A percentile compares a stretch with the other conserved stretches of the same genome.
phyloP scores from a whole-genome alignment of 2,329 filamentous ascomycete species.

The Diaporthe australafricana region DNA sequence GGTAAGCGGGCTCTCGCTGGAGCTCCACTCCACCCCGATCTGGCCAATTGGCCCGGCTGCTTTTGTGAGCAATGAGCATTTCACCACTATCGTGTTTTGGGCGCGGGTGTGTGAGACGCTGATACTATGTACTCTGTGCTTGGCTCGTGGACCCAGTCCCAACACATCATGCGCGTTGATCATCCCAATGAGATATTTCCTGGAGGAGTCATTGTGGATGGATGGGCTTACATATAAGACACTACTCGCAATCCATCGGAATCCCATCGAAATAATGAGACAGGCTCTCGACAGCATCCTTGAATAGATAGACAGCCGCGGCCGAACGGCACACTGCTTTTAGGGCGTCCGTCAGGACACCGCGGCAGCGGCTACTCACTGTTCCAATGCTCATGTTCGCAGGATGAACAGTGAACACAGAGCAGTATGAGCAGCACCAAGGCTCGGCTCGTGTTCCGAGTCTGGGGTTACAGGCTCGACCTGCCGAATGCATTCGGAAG shows the following conservation, averaged over 20 bases:
- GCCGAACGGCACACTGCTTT: not conserved
- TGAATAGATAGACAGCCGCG: not conserved
- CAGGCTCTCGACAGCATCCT: not conserved
- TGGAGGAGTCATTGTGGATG: not conserved
- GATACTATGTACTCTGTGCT: not conserved
- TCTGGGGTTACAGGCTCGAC: not conserved
- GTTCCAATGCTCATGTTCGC: not conserved
- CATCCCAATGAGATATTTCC: not conserved
- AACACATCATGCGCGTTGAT: constrained; percentile 12
- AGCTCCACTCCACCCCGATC: not conserved
- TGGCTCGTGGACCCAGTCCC: not conserved
- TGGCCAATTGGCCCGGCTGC: constrained; percentile 21
- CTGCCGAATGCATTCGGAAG: constrained; percentile 4
- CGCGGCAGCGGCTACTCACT: not conserved
- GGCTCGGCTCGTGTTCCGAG: constrained; percentile 5
- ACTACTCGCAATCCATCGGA: not conserved
- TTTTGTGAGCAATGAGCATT: constrained; percentile 8
- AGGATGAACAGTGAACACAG: not conserved
- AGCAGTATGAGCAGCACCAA: not conserved
- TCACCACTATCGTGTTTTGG: constrained; percentile 4
- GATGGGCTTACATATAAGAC: not conserved
- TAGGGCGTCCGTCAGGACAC: not conserved
- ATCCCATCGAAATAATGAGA: not conserved
- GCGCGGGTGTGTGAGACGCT: not conserved
- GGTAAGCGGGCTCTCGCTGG: not conserved